A percentile compares a stretch with the other conserved stretches of the same genome.
Conservation (phyloP, 73 alveolate species). For the Paramecium octaurelia region DNA sequence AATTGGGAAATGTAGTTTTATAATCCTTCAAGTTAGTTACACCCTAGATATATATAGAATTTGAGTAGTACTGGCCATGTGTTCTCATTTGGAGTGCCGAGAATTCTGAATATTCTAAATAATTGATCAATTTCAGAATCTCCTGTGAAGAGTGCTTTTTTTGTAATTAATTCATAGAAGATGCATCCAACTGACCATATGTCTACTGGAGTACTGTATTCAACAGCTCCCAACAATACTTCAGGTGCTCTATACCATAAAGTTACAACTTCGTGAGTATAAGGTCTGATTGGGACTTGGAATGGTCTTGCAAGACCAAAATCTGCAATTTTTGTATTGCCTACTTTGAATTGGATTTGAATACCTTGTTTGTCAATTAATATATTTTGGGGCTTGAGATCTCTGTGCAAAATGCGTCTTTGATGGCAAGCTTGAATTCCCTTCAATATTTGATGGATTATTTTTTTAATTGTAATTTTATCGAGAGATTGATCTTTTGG, state of each 20-base stretch:
- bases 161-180: constrained; percentile 83
- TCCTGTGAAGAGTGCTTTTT: constrained; percentile 81
- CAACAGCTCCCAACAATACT: constrained; percentile 74
- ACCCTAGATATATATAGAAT: constrained; percentile 69
- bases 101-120: constrained; percentile 76
- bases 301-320: constrained; percentile 85
- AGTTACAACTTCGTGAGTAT: constrained; percentile 86
- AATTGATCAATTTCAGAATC: constrained; percentile 85
- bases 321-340: constrained; percentile 77
- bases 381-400: constrained; percentile 75
- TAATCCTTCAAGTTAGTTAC: constrained; percentile 74
- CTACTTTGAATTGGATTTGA: not conserved
- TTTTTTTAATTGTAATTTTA: not conserved
- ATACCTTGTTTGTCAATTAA: constrained; percentile 62
- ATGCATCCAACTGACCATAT: constrained; percentile 94
- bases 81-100: constrained; percentile 94
- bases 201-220: constrained; percentile 82
- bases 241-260: constrained; percentile 91
- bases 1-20: constrained; percentile 75
- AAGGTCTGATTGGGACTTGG: constrained; percentile 67
- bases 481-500: not conserved
- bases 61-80: constrained; percentile 71
- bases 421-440: constrained; percentile 76
- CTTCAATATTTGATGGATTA: constrained; percentile 74
- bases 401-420: constrained; percentile 75